Conservation (phyloP, 257 asterid species). For the Solanum corneliomulleri region DNA sequence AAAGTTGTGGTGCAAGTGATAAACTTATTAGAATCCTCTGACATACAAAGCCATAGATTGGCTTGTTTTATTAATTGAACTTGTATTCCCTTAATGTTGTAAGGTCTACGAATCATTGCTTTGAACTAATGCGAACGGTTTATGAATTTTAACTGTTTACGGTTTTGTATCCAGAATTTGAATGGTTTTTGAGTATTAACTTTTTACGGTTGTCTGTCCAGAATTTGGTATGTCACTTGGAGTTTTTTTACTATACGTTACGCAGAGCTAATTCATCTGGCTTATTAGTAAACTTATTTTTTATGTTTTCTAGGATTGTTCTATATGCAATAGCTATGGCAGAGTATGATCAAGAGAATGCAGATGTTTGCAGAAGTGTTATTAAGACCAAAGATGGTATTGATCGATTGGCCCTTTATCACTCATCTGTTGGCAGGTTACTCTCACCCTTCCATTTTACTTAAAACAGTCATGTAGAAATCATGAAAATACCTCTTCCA, state of each 20-base stretch:
- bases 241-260: not conserved
- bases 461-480: not conserved
- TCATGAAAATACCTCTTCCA: not conserved
- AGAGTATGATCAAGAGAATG: conserved; percentile 58
- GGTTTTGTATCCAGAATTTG: not conserved
- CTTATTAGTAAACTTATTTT: not conserved
- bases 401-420: conserved; percentile 51
- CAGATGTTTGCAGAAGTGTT: conserved; percentile 36
- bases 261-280: not conserved
- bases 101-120: not conserved
- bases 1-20: not conserved
- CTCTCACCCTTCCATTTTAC: conserved; percentile 1
- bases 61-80: not conserved
- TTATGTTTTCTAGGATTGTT: conserved; percentile 53
- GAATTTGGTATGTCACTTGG: not conserved
- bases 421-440: conserved; percentile 85
- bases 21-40: not conserved
- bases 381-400: conserved; percentile 66
- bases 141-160: not conserved
- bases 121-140: not conserved
- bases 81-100: not conserved
- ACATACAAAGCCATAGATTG: not conserved
- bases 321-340: conserved; percentile 71
- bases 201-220: not conserved
- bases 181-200: not conserved